Evolutionary conservation across 768 basidiomycete species (phyloP).

Genomic region (Cystoderma amianthinum): DNA sequence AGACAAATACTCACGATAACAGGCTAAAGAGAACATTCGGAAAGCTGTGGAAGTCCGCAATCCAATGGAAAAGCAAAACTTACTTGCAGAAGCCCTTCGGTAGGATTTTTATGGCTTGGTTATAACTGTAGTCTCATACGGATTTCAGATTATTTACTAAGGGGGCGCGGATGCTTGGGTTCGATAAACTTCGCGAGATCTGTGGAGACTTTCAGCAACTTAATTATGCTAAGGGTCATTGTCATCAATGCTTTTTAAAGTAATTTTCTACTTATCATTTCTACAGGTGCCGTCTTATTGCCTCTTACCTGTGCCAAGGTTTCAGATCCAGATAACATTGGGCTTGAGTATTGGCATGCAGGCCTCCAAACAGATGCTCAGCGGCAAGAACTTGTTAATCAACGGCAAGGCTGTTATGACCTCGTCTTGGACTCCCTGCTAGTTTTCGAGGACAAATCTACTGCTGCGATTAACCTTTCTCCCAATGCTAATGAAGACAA

Average conservation of each 20-base stretch:
- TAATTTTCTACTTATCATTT: too few species aligned
- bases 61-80: conserved; percentile 66
- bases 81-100: conserved; percentile 85
- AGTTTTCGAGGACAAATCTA: conserved; percentile 67
- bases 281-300: conserved; percentile 73
- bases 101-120: conserved; percentile 21
- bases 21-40: conserved; percentile 93
- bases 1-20: conserved; percentile 5
- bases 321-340: conserved; percentile 69
- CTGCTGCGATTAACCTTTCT: conserved; percentile 5
- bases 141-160: conserved; percentile 73
- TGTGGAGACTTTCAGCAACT: conserved; percentile 86
- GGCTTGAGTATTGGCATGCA: conserved; percentile 70
- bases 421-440: conserved; percentile 77
- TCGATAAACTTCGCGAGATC: conserved; percentile 80
- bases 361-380: conserved; percentile 52
- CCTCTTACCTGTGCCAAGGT: conserved; percentile 78
- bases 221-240: conserved; percentile 82
- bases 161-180: conserved; percentile 77
- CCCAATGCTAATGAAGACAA: conserved; percentile 32
- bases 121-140: conserved; percentile 3
- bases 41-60: conserved; percentile 81
- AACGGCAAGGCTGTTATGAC: conserved; percentile 71
- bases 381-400: conserved; percentile 49
- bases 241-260: too few species aligned